Evolutionary conservation across 208 protist genomes (phyloP).

Genomic region (Acanthamoeba sp.): DNA sequence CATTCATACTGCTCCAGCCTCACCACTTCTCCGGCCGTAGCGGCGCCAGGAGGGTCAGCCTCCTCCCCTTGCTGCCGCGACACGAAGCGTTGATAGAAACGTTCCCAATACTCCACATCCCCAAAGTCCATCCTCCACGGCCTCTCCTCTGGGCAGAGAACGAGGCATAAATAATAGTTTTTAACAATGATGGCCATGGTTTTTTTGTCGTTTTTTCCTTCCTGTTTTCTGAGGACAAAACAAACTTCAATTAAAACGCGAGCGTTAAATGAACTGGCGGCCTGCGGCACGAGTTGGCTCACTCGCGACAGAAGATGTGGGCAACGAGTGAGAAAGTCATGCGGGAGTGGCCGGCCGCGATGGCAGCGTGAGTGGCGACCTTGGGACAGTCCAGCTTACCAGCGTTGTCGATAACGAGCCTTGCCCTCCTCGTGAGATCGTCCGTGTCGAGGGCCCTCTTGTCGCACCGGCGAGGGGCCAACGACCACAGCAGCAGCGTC

Average conservation of each 20-base stretch:
- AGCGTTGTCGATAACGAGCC: conserved; percentile 43
- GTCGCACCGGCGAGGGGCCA: conserved; percentile 53
- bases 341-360: conserved; percentile 20
- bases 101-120: conserved; percentile 13
- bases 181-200: too few species aligned
- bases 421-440: conserved; percentile 21
- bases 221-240: too few species aligned
- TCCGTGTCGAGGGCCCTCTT: conserved; percentile 32
- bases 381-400: conserved; percentile 39
- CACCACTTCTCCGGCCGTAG: too few species aligned
- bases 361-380: conserved; percentile 15
- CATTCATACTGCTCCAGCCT: conserved; percentile 28
- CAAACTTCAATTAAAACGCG: too few species aligned
- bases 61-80: neutral
- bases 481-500: conserved; percentile 24
- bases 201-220: too few species aligned
- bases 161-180: too few species aligned
- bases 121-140: neutral
- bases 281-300: neutral
- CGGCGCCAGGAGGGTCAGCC: too few species aligned
- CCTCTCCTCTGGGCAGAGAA: too few species aligned
- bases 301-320: conserved; percentile 38
- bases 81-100: neutral
- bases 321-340: conserved; percentile 58
- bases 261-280: neutral